Evolutionary conservation across 768 basidiomycete genomes (phyloP).

Genomic region (Lentinula raphanica): DNA sequence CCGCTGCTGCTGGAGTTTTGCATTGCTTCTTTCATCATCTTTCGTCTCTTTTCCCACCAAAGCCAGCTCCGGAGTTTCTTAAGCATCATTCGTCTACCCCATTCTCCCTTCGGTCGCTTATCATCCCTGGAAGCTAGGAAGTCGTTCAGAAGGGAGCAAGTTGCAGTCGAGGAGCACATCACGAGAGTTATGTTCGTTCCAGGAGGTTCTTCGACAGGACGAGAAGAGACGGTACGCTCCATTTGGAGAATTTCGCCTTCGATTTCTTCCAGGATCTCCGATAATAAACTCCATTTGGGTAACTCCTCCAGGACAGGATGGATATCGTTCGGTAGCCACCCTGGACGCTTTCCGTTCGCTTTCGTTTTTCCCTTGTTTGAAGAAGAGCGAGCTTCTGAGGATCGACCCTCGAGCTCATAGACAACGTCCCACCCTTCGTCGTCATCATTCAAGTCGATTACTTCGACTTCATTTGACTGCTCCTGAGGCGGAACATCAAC

Average conservation of each 20-base stretch:
- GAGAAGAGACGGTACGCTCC: constrained; percentile 30
- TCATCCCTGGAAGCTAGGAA: constrained; percentile 69
- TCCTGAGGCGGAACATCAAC: constrained; percentile 11
- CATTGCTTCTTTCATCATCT: constrained; percentile 18
- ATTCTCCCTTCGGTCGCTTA: constrained; percentile 50
- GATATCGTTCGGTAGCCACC: constrained; percentile 73
- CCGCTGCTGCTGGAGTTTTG: constrained; percentile 9
- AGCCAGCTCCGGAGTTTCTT: constrained; percentile 67
- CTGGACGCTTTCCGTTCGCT: constrained; percentile 27
- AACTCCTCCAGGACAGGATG: constrained; percentile 89
- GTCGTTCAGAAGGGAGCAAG: constrained; percentile 69
- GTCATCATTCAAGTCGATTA: constrained; percentile 46
- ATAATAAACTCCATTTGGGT: constrained; percentile 87
- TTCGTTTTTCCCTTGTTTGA: neutral
- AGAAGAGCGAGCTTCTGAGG: neutral
- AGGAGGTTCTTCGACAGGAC: constrained; percentile 12
- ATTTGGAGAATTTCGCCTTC: constrained; percentile 78
- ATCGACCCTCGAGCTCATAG: constrained; percentile 52
- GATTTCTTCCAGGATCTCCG: constrained; percentile 84
- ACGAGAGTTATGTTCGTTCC: constrained; percentile 77
- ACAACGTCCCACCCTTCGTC: constrained; percentile 70
- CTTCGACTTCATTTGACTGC: constrained; percentile 20
- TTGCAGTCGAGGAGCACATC: constrained; percentile 80
- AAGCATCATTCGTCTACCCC: constrained; percentile 78
- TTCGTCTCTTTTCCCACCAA: constrained; percentile 64